Evolutionary conservation across 805 yeast species (phyloP).

Genomic region (Starmerella etchellsii): DNA sequence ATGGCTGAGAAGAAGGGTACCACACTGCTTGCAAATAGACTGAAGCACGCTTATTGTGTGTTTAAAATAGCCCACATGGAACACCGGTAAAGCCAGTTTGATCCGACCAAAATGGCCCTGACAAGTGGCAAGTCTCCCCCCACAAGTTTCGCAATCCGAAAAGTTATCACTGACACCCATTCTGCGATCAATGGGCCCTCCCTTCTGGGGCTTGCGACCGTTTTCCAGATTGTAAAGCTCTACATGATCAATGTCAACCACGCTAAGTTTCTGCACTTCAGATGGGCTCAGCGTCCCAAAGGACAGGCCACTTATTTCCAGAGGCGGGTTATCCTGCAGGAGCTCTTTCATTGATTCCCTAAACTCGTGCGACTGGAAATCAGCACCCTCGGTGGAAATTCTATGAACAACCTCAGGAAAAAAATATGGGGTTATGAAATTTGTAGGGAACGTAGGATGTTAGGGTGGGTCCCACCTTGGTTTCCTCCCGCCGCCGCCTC

Average conservation of each 20-base stretch:
- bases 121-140: slow-evolving; percentile 81
- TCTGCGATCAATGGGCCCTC: slow-evolving; percentile 80
- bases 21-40: slow-evolving; percentile 81
- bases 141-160: slow-evolving; percentile 83
- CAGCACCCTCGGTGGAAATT: no score
- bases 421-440: neutral
- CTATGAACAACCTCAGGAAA: no score
- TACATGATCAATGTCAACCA: slow-evolving; percentile 82
- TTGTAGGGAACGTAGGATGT: neutral
- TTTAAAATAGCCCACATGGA: slow-evolving; percentile 95
- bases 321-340: slow-evolving; percentile 68
- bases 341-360: slow-evolving; percentile 28
- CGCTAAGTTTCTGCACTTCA: slow-evolving; percentile 86
- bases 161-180: slow-evolving; percentile 91
- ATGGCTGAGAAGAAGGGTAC: slow-evolving; percentile 63
- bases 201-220: slow-evolving; percentile 66
- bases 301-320: slow-evolving; percentile 77
- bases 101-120: slow-evolving; percentile 98
- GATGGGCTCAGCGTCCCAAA: slow-evolving; percentile 87
- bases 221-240: slow-evolving; percentile 84
- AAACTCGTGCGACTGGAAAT: no score
- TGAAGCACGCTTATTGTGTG: slow-evolving; percentile 79
- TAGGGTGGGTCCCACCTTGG: no score
- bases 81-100: slow-evolving; percentile 84
- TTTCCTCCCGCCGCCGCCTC: no score